phyloP scores from a whole-genome alignment of 2,329 filamentous ascomycete genomes.

The Calonectria hawksworthii region DNA sequence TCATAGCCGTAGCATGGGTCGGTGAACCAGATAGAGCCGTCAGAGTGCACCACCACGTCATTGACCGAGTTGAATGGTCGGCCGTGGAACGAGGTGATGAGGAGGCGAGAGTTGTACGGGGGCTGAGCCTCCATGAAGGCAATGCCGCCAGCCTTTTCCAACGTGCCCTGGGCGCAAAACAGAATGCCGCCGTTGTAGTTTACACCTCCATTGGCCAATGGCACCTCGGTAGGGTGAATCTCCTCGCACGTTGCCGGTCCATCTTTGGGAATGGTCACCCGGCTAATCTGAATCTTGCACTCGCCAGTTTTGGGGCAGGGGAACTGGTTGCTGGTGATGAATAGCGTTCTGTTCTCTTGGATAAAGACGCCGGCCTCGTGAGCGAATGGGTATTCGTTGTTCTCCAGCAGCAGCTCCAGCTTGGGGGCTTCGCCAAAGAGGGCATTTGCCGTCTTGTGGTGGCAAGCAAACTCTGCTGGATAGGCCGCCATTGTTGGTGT shows the following conservation, averaged over 20 bases:
- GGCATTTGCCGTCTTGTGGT: conserved; percentile 28
- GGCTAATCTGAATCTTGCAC: conserved; percentile 49
- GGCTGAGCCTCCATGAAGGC: conserved; percentile 50
- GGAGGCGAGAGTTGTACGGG: conserved; percentile 44
- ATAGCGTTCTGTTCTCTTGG: conserved; percentile 44
- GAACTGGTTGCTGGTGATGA: conserved; percentile 53
- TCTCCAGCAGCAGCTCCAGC: conserved; percentile 55
- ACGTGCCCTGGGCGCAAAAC: conserved; percentile 57
- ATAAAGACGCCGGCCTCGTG: conserved; percentile 61
- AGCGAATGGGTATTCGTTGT: conserved; percentile 59
- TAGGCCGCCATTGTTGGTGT: background rate
- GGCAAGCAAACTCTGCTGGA: conserved; percentile 27
- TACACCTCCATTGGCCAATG: conserved; percentile 64
- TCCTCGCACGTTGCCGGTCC: conserved; percentile 47
- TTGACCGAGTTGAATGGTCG: conserved; percentile 64
- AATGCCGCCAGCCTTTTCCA: conserved; percentile 44
- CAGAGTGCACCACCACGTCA: conserved; percentile 59
- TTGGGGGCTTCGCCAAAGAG: conserved; percentile 53
- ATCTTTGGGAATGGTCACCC: conserved; percentile 38
- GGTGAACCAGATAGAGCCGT: conserved; percentile 64
- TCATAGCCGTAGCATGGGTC: conserved; percentile 64
- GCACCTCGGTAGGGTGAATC: conserved; percentile 49
- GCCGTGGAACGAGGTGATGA: conserved; percentile 58
- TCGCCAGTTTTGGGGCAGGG: conserved; percentile 34
- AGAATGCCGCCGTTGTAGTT: conserved; percentile 58